Evolutionary conservation across 169 alveolate genomes (phyloP).

Genomic region (Plasmodium gallinaceum): DNA sequence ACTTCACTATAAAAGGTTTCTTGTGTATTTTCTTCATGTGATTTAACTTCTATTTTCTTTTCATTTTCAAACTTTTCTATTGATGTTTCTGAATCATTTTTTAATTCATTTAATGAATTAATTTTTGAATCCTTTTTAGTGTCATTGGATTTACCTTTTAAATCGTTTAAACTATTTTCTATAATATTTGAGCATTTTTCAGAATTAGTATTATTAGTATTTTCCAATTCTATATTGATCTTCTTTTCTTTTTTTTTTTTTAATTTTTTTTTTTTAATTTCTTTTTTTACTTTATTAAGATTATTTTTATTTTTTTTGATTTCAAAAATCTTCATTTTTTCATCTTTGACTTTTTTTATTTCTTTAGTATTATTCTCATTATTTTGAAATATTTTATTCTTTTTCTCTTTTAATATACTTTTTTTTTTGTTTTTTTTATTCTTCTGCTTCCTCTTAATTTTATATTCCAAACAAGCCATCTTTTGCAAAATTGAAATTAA

Average conservation of each 20-base stretch:
- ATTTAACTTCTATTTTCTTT: not conserved
- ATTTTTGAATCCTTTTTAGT: too few species aligned
- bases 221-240: too few species aligned
- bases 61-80: not conserved
- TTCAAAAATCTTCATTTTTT: not conserved
- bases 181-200: too few species aligned
- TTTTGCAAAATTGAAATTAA: too few species aligned
- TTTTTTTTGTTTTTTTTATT: slow-evolving; percentile 1
- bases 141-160: too few species aligned
- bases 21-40: not conserved
- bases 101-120: too few species aligned
- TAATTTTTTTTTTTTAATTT: too few species aligned
- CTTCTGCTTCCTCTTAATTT: not conserved
- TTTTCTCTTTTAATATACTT: not conserved
- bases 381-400: not conserved
- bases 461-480: too few species aligned
- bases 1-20: slow-evolving; percentile 82
- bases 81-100: too few species aligned
- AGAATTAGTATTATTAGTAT: too few species aligned
- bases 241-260: too few species aligned
- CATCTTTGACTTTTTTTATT: not conserved
- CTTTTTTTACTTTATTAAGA: not conserved
- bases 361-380: not conserved
- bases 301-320: not conserved
- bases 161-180: too few species aligned